phyloP scores from a whole-genome alignment of 2,329 filamentous ascomycete genomes.

The Arthrobotrys sphaeroides region DNA sequence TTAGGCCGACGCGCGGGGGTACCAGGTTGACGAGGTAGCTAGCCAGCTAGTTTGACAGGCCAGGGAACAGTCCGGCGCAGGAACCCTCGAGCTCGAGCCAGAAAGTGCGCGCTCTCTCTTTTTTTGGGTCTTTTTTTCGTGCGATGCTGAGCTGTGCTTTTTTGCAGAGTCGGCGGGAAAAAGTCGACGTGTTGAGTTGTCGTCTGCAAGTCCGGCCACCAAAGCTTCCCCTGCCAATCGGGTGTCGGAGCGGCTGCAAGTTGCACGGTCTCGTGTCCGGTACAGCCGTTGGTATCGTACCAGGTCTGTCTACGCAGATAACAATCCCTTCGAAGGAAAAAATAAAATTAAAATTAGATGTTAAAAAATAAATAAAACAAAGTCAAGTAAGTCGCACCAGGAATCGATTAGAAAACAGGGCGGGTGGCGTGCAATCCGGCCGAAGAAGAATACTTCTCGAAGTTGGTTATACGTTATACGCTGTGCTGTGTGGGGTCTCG shows the following conservation, averaged over 20 bases:
- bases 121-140: not conserved
- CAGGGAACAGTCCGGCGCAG: conserved; percentile 10
- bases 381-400: not conserved
- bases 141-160: conserved; percentile 14
- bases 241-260: conserved; percentile 1
- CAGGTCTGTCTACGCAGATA: not conserved
- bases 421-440: not conserved
- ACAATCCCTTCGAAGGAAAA: too few species aligned
- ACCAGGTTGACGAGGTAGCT: conserved; percentile 1
- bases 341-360: not conserved
- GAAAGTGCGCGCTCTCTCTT: not conserved
- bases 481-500: not conserved
- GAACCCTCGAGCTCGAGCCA: conserved; percentile 11
- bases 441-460: not conserved
- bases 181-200: conserved; percentile 18
- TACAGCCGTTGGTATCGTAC: not conserved
- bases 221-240: conserved; percentile 11
- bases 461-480: not conserved
- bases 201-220: conserved; percentile 2
- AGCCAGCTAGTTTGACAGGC: conserved; percentile 8
- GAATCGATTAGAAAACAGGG: not conserved
- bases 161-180: not conserved
- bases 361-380: not conserved
- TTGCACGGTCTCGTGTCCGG: conserved; percentile 1
- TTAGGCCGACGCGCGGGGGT: conserved; percentile 6